A percentile compares a stretch with the other conserved stretches of the same genome.
phyloP scores from a whole-genome alignment of 1,284 basidiomycete species.

The Naganishia cerealis region DNA sequence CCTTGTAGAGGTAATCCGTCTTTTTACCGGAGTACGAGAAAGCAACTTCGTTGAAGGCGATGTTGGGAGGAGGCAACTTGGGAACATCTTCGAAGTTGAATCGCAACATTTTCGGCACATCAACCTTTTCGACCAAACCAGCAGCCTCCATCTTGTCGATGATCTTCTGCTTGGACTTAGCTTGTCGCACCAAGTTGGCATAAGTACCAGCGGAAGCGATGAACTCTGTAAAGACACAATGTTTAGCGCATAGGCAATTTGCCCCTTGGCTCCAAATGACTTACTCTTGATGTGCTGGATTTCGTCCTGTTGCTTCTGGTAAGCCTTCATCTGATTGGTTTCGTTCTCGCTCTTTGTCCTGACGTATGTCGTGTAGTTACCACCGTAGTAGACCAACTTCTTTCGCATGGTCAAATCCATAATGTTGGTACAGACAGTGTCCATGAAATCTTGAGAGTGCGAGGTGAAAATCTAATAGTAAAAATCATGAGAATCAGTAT shows the following conservation, averaged over 20 bases:
- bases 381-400: slow-evolving; percentile 81
- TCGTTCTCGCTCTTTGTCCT: slow-evolving; percentile 96
- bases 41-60: slow-evolving; percentile 91
- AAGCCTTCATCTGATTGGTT: slow-evolving; percentile 98
- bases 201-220: slow-evolving; percentile 98
- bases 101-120: slow-evolving; percentile 68
- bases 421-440: slow-evolving; percentile 93
- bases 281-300: slow-evolving; percentile 91
- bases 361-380: slow-evolving; percentile 96
- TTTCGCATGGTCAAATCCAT: slow-evolving; percentile 78
- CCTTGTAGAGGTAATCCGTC: slow-evolving; percentile 82
- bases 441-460: slow-evolving; percentile 99
- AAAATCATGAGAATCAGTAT: slow-evolving; percentile 36
- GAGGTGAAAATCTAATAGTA: slow-evolving; percentile 55
- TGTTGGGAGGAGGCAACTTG: slow-evolving; percentile 93
- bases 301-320: slow-evolving; percentile 96
- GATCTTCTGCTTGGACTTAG: slow-evolving; percentile 99
- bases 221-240: slow-evolving; percentile 61
- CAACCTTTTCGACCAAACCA: slow-evolving; percentile 88
- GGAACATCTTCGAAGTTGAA: slow-evolving; percentile 97
- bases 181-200: slow-evolving; percentile 96
- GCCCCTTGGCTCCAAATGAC: slow-evolving; percentile 21
- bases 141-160: slow-evolving; percentile 99
- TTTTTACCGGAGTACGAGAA: slow-evolving; percentile 91
- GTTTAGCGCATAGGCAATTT: slow-evolving; percentile 29